Evolutionary conservation across 306 rosid genomes (phyloP), one percentile per base, ranked within the genome.

Genomic region (Fragaria nilgerrensis): DNA sequence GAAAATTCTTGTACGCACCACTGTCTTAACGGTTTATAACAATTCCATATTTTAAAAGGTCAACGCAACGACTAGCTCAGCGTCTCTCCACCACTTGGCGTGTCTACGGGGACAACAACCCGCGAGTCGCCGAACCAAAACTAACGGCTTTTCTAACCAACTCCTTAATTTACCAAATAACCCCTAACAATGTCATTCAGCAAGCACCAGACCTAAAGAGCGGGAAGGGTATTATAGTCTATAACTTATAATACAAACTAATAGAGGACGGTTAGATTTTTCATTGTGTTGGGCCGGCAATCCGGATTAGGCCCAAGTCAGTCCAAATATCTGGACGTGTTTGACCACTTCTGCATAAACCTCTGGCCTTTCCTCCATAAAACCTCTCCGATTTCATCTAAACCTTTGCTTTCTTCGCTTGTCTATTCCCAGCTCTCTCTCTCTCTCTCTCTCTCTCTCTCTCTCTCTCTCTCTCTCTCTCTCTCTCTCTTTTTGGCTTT

Each of bases 301-400:
- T 37, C 44, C 68, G 7, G 10, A 9, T 41, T 9, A 3, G 44
- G 25, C 59, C 59, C 23, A 34, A 43, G 23, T 36, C 27, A 43
- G 75, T 55, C 55, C 48, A 68, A 68, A 55, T 41, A 32, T 15
- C 25, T 15, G 8, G 22, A 47, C 32, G 70, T 45, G 32, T 52
- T 80, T 81, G 77, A 81, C 80, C 43, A 11, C 52, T 39, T 70
- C 73, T 61, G 47, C 73, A 69, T 76, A 81, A 81, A 47, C 84
- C 77, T 52, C 53, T 2, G 62, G 5, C 53, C 45, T 16, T 43
- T 49, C 53, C 72, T 66, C 70, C 78, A 52, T 74, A 77, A 82
- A 70, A 64, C 73, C 71, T 70, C 72, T 27, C 79, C 82, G 79
- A 73, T 67, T 65, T 56, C 67, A 73, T 66, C 82, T 37, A 37